phyloP scores from a whole-genome alignment of 2,329 filamentous ascomycete genomes.

The Grosmannia huntii region DNA sequence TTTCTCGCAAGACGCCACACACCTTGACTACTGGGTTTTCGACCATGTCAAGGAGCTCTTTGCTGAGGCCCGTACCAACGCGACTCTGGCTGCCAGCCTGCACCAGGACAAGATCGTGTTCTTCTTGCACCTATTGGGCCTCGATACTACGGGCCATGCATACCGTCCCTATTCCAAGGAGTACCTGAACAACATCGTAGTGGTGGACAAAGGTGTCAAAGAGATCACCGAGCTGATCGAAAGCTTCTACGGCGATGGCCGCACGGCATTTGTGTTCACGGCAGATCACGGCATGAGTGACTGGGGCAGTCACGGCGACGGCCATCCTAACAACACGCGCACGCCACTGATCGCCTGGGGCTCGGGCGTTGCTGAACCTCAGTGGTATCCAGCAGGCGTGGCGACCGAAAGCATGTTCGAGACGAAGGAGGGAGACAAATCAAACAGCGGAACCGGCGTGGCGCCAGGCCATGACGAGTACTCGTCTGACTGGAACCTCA shows the following conservation, averaged over 20 bases:
- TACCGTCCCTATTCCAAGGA: slow-evolving; percentile 90
- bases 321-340: slow-evolving; percentile 91
- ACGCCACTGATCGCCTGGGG: slow-evolving; percentile 92
- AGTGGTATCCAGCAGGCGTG: slow-evolving; percentile 25
- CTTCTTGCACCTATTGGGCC: slow-evolving; percentile 82
- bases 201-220: slow-evolving; percentile 82
- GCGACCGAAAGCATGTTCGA: neutral
- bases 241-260: slow-evolving; percentile 69
- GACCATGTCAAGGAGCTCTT: slow-evolving; percentile 85
- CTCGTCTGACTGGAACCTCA: slow-evolving; percentile 77
- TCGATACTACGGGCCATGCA: slow-evolving; percentile 81
- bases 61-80: slow-evolving; percentile 62
- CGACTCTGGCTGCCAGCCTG: slow-evolving; percentile 58
- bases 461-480: slow-evolving; percentile 84
- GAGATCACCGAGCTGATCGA: slow-evolving; percentile 73
- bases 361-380: slow-evolving; percentile 71
- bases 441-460: slow-evolving; percentile 16
- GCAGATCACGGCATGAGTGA: slow-evolving; percentile 99
- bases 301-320: slow-evolving; percentile 97
- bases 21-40: slow-evolving; percentile 90
- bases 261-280: slow-evolving; percentile 93
- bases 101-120: slow-evolving; percentile 83
- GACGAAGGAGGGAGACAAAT: neutral
- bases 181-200: slow-evolving; percentile 85
- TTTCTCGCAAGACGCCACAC: slow-evolving; percentile 68